Evolutionary conservation across 2,329 filamentous ascomycete genomes (phyloP), one percentile per base, ranked within the genome.

Genomic region (Bipolaris gigantea): DNA sequence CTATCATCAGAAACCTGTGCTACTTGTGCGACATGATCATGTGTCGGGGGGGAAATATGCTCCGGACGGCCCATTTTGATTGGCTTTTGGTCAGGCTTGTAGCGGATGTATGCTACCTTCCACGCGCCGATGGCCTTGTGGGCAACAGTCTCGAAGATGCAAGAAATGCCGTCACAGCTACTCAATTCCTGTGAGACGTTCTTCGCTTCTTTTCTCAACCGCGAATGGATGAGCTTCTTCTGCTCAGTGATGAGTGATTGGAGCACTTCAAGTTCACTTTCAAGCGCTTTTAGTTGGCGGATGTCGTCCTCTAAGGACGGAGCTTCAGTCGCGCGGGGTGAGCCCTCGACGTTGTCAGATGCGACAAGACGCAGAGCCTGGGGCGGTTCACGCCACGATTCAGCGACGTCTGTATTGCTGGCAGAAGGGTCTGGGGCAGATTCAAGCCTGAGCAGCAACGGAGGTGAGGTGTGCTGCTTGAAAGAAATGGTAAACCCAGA

Each of bases 121-220:
- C 69, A 72, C 41, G 68, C 70, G 44, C 69, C 66, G 52, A 73
- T 67, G 18, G 72, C 73, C 59, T 72, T 72, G 43, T 68, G 53
- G n/a, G 65, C 65, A 39, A 76, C 65, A 18, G 75, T 71, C 53
- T 75, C 73, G 44, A 78, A 57, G 41, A 77, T 69, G 56, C 78
- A 80, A 18, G 71, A 62, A 45, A 80, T 58, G 52, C 72, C 73
- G 53, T 79, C 73, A 57, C 78, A 80, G 42, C 77, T 64, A 51
- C 71, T 62, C 11, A 79, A 59, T 16, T 78, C 72, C 34, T 77
- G 67, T 16, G 67, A 69, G 10, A 79, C 65, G n/a, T 60, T 60
- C 13, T 69, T 58, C 10, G 61, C 59, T 38, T 73, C 63, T 32
- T 73, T 53, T 34, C 65, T 60, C 21, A 74, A 56, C 18, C 67